phyloP scores from a whole-genome alignment of 176 grass and related monocot genomes.

The Juncus inflexus region DNA sequence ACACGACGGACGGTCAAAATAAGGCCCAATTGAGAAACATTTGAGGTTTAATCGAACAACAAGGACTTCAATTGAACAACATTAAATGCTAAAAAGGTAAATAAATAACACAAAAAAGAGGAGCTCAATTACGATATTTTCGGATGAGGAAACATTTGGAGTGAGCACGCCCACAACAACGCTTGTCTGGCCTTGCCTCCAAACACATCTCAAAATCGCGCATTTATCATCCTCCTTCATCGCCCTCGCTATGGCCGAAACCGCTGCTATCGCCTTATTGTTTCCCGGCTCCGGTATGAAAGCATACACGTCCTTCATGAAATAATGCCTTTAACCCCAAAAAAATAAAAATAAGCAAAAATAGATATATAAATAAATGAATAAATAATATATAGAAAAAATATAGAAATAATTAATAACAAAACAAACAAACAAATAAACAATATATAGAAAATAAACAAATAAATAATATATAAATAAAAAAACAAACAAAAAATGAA shows the following conservation, averaged over 20 bases:
- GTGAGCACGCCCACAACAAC: slow-evolving; percentile 76
- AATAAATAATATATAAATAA: slow-evolving; percentile 20
- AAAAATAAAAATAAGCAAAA: slow-evolving; percentile 8
- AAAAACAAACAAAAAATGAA: too few species aligned
- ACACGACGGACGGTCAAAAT: too few species aligned
- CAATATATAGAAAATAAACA: slow-evolving; percentile 1
- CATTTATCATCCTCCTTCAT: slow-evolving; percentile 76
- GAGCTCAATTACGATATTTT: slow-evolving; percentile 42
- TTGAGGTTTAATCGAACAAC: too few species aligned
- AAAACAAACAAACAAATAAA: too few species aligned
- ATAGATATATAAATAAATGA: background rate
- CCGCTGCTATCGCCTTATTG: slow-evolving; percentile 46
- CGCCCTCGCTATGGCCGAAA: slow-evolving; percentile 76
- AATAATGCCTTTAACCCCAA: slow-evolving; percentile 51
- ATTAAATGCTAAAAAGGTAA: background rate
- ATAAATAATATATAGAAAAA: too few species aligned
- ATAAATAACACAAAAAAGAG: background rate
- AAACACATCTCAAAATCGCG: slow-evolving; percentile 78
- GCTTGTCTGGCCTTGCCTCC: slow-evolving; percentile 76
- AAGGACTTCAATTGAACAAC: too few species aligned
- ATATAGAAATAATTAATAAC: too few species aligned
- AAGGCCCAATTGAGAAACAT: too few species aligned
- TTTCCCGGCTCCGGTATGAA: slow-evolving; percentile 93
- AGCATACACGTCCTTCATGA: slow-evolving; percentile 82
- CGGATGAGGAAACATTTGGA: slow-evolving; percentile 76